Evolutionary conservation across 306 rosid species (phyloP).

Genomic region (Dryas octopetala): DNA sequence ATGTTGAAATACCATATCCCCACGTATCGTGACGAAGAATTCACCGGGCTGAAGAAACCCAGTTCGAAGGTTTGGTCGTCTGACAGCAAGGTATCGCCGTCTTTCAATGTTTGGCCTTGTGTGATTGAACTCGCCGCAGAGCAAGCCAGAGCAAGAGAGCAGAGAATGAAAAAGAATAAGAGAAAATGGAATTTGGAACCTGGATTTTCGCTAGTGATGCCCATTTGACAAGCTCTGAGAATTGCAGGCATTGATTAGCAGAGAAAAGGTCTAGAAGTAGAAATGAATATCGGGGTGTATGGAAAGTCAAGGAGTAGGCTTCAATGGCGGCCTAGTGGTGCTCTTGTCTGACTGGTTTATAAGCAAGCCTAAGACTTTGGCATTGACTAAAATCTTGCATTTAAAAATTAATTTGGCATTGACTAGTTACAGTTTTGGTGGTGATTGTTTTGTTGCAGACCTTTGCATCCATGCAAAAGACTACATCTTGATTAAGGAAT

Average conservation of each 20-base stretch:
- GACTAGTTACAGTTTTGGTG: too few species aligned
- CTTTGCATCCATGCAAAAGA: too few species aligned
- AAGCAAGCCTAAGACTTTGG: too few species aligned
- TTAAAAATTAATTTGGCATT: too few species aligned
- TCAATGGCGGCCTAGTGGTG: too few species aligned
- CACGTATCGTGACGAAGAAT: slow-evolving; percentile 49
- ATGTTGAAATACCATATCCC: slow-evolving; percentile 66
- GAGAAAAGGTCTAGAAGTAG: too few species aligned
- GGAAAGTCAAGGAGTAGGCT: too few species aligned
- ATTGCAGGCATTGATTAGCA: neutral
- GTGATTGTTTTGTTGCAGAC: too few species aligned
- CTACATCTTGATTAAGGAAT: too few species aligned
- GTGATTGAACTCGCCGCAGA: slow-evolving; percentile 40
- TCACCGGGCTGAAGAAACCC: slow-evolving; percentile 58
- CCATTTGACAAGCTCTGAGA: slow-evolving; percentile 21
- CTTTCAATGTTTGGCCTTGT: slow-evolving; percentile 29
- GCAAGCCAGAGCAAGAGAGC: slow-evolving; percentile 27
- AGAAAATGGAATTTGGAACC: neutral
- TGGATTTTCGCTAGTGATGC: slow-evolving; percentile 13
- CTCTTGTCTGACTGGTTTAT: too few species aligned
- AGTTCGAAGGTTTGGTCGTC: slow-evolving; percentile 34
- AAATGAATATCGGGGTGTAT: too few species aligned
- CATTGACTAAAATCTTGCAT: too few species aligned
- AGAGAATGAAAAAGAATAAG: slow-evolving; percentile 22
- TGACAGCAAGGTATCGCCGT: slow-evolving; percentile 42